phyloP scores from a whole-genome alignment of 345 rosid genomes.

The Gossypium mustelinum region DNA sequence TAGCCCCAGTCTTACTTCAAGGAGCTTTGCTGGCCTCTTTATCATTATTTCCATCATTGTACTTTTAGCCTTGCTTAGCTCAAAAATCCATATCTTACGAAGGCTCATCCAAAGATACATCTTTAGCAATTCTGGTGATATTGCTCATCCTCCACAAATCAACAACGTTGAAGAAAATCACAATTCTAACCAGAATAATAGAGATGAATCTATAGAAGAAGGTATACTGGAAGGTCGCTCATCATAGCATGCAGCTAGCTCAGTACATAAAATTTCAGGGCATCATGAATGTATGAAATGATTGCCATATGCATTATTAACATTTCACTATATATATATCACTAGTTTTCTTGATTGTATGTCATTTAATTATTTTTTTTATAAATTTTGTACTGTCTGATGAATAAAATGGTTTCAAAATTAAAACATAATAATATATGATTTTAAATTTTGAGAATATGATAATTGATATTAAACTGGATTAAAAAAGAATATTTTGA shows the following conservation, averaged over 20 bases:
- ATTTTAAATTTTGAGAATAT: no score
- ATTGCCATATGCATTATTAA: no score
- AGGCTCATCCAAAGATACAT: not conserved
- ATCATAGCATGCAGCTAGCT: not conserved
- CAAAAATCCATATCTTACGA: not conserved
- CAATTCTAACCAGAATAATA: not conserved
- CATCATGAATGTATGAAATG: no score
- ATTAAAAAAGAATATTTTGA: no score
- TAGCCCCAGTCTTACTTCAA: conserved; percentile 7
- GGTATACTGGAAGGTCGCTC: not conserved
- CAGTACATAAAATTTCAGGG: not conserved
- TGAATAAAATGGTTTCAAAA: no score
- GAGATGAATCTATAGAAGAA: not conserved
- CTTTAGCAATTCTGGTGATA: not conserved
- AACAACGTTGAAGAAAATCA: not conserved
- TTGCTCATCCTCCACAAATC: not conserved
- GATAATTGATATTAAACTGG: no score
- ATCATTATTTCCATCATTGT: not conserved
- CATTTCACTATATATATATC: no score
- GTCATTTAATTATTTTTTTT: no score
- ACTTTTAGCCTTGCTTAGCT: not conserved
- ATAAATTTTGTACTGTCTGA: no score
- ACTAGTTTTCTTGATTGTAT: no score
- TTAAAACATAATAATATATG: no score
- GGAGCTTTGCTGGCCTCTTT: conserved; percentile 1